phyloP scores from a whole-genome alignment of 2,329 filamentous ascomycete genomes.

The Corinectria fuckeliana region DNA sequence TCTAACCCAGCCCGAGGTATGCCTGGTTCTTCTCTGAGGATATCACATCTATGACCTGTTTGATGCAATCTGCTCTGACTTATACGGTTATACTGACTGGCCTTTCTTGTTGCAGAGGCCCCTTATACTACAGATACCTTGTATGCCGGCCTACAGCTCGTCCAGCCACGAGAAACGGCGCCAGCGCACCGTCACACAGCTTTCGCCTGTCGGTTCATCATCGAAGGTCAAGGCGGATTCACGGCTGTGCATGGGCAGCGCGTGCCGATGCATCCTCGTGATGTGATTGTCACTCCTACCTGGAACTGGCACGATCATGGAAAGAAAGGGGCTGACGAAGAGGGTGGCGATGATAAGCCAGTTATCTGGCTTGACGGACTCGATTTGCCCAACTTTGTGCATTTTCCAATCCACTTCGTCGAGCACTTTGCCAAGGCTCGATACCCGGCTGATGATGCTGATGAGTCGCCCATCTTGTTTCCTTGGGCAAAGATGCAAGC shows the following conservation, averaged over 20 bases:
- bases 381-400: constrained; percentile 57
- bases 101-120: constrained; percentile 27
- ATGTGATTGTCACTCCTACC: constrained; percentile 63
- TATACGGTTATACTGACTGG: not conserved
- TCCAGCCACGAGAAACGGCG: constrained; percentile 62
- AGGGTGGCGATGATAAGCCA: constrained; percentile 39
- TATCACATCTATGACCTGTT: too few species aligned
- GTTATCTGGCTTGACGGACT: constrained; percentile 66
- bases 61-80: too few species aligned
- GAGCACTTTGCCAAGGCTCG: constrained; percentile 53
- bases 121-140: constrained; percentile 64
- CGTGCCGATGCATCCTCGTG: constrained; percentile 57
- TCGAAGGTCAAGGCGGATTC: constrained; percentile 60
- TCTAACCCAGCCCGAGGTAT: constrained; percentile 53
- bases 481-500: constrained; percentile 55
- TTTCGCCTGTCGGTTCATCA: constrained; percentile 62
- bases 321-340: constrained; percentile 54
- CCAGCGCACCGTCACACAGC: constrained; percentile 62
- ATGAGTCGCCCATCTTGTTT: constrained; percentile 54
- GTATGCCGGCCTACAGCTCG: constrained; percentile 62
- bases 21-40: not conserved
- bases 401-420: constrained; percentile 60
- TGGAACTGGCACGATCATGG: constrained; percentile 68
- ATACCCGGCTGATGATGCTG: constrained; percentile 53
- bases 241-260: constrained; percentile 62